Evolutionary conservation across 1,284 basidiomycete species (phyloP).

Genomic region (Thecaphora frezii): DNA sequence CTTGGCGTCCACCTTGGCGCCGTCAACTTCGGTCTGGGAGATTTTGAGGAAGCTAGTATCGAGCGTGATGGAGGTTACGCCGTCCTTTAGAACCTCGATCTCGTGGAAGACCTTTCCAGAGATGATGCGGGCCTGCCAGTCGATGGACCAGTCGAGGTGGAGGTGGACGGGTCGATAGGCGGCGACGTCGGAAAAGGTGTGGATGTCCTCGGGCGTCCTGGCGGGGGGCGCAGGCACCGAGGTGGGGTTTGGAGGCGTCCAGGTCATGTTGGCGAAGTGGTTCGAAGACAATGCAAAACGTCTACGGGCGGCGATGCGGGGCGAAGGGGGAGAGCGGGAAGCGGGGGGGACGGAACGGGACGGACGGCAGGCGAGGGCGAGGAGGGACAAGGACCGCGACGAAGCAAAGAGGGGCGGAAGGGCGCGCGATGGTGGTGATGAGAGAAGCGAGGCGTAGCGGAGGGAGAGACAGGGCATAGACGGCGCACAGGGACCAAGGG

Average conservation of each 20-base stretch:
- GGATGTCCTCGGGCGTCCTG: slow-evolving; percentile 39
- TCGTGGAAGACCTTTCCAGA: slow-evolving; percentile 73
- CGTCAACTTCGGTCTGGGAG: slow-evolving; percentile 65
- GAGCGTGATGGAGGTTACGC: slow-evolving; percentile 72
- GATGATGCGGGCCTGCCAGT: slow-evolving; percentile 73
- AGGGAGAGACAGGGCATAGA: too few relatives aligned
- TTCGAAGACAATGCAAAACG: too few relatives aligned
- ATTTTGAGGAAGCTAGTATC: slow-evolving; percentile 79
- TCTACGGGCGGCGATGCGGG: too few relatives aligned
- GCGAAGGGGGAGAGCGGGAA: too few relatives aligned
- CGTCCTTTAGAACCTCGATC: slow-evolving; percentile 67
- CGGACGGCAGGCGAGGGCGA: too few relatives aligned
- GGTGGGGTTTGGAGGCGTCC: slow-evolving; percentile 48
- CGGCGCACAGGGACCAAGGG: too few relatives aligned
- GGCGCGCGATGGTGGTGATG: too few relatives aligned
- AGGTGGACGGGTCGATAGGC: slow-evolving; percentile 44
- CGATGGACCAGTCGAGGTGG: slow-evolving; percentile 76
- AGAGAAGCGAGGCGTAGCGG: too few relatives aligned
- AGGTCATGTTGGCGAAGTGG: slow-evolving; percentile 31
- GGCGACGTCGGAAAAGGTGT: slow-evolving; percentile 49
- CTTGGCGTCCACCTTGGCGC: slow-evolving; percentile 63
- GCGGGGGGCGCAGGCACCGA: slow-evolving; percentile 41
- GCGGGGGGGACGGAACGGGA: too few relatives aligned
- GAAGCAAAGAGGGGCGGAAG: too few relatives aligned
- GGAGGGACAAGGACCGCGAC: too few relatives aligned